A percentile compares a stretch with the other conserved stretches of the same genome.
phyloP scores from a whole-genome alignment of 768 basidiomycete genomes.

The Psilocybe cyanescens region DNA sequence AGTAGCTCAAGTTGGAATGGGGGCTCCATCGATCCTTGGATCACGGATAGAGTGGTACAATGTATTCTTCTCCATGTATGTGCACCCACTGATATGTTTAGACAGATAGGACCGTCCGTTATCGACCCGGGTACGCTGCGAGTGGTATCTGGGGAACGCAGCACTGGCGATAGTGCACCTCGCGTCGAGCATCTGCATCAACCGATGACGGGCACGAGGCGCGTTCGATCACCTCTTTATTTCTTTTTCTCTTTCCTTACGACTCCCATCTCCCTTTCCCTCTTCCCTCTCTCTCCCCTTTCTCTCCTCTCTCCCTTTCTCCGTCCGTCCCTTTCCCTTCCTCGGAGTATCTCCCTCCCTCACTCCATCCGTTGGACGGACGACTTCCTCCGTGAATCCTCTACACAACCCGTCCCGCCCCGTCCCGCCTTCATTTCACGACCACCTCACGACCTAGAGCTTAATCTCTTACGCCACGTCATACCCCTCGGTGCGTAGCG shows the following conservation, averaged over 20 bases:
- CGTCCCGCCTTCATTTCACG: neutral
- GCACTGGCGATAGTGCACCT: neutral
- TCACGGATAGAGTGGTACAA: neutral
- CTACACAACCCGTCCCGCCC: neutral
- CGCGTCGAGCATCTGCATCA: neutral
- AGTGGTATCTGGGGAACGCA: neutral
- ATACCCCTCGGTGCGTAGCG: neutral
- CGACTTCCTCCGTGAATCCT: too few species aligned
- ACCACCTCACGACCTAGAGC: slow-evolving; percentile 4
- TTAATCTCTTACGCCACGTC: slow-evolving; percentile 2
- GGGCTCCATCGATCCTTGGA: neutral
- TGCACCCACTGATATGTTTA: too few species aligned
- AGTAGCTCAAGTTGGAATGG: neutral
- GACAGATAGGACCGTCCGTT: too few species aligned
- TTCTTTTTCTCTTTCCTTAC: neutral
- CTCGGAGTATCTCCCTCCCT: neutral
- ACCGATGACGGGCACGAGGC: slow-evolving; percentile 9
- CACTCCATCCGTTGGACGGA: neutral
- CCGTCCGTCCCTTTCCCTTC: neutral
- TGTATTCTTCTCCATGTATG: too few species aligned
- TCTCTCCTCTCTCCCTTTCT: neutral
- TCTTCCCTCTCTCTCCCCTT: neutral
- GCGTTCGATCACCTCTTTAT: neutral
- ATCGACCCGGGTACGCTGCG: neutral
- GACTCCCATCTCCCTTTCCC: neutral